These are phyloP conservation scores for Aspergillus sp. DNA, from an alignment of 2,329 filamentous ascomycete genomes.

Conservation along the genomic window DNA sequence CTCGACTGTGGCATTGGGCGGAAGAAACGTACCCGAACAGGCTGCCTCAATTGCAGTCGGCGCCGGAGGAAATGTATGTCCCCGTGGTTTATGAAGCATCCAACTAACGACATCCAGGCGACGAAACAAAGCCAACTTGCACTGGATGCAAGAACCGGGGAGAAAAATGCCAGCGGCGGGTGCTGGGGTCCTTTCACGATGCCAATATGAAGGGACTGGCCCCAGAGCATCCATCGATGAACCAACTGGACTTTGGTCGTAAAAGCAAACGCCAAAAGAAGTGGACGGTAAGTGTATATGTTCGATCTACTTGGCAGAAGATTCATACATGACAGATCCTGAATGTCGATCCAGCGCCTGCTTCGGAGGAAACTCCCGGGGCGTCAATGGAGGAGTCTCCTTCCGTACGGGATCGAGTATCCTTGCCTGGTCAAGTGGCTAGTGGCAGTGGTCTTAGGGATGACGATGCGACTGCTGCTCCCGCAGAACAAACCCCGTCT, in stretches of 20 bases:
- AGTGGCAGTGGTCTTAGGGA: too few relatives aligned
- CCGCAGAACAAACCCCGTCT: neutral
- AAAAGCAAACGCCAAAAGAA: constrained; percentile 12
- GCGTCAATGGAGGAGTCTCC: too few relatives aligned
- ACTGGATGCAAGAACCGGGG: constrained; percentile 21
- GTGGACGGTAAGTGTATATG: constrained; percentile 13
- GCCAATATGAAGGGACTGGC: constrained; percentile 21
- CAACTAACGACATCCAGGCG: constrained; percentile 10
- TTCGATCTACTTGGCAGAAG: too few relatives aligned
- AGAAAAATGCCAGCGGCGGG: constrained; percentile 22
- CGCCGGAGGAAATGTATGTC: constrained; percentile 22
- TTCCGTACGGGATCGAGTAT: too few relatives aligned
- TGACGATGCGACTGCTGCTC: neutral
- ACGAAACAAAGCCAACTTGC: constrained; percentile 22
- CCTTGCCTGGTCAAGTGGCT: too few relatives aligned
- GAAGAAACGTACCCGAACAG: constrained; percentile 20
- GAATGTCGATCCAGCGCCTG: constrained; percentile 7
- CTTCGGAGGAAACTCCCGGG: neutral
- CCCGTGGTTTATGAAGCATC: neutral
- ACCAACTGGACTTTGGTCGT: constrained; percentile 10
- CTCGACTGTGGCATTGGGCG: neutral
- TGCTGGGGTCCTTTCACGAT: constrained; percentile 22
- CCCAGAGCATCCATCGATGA: constrained; percentile 23
- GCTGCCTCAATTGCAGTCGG: constrained; percentile 25
- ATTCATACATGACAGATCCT: constrained; percentile 10